Conservation (phyloP, 164 flowering plant species). For the Paratinospora sagittata region DNA sequence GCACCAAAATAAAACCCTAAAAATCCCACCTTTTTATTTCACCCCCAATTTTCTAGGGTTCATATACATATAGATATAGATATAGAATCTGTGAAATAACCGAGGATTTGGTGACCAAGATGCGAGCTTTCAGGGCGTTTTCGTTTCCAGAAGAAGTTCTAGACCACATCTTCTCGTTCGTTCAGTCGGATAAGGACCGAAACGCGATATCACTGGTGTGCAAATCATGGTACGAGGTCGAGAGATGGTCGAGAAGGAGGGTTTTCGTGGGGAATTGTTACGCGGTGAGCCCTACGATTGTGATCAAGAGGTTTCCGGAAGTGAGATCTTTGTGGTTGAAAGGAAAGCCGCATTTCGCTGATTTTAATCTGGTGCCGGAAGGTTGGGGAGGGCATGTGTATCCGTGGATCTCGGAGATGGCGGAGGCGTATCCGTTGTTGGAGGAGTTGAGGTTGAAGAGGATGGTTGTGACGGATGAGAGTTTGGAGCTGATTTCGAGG, state of each 20-base stretch:
- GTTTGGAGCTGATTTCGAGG: slow-evolving; percentile 58
- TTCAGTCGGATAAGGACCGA: slow-evolving; percentile 47
- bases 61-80: too few relatives aligned
- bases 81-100: too few relatives aligned
- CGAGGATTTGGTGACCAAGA: neutral
- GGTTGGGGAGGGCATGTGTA: slow-evolving; percentile 79
- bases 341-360: slow-evolving; percentile 95
- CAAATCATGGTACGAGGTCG: slow-evolving; percentile 75
- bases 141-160: slow-evolving; percentile 85
- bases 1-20: neutral
- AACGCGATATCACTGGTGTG: slow-evolving; percentile 77
- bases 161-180: slow-evolving; percentile 81
- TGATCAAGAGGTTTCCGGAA: slow-evolving; percentile 59
- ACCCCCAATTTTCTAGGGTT: too few relatives aligned
- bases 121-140: slow-evolving; percentile 24
- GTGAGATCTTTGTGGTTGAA: slow-evolving; percentile 54
- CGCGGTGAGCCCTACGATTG: slow-evolving; percentile 46
- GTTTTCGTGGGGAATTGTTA: slow-evolving; percentile 86
- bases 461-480: slow-evolving; percentile 78
- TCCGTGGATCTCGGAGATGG: slow-evolving; percentile 72
- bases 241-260: slow-evolving; percentile 51
- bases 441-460: slow-evolving; percentile 87
- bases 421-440: slow-evolving; percentile 34
- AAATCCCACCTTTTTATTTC: neutral
- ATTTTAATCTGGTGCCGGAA: slow-evolving; percentile 75